Conservation (phyloP, 306 rosid genomes). For the Echinosophora koreensis region DNA sequence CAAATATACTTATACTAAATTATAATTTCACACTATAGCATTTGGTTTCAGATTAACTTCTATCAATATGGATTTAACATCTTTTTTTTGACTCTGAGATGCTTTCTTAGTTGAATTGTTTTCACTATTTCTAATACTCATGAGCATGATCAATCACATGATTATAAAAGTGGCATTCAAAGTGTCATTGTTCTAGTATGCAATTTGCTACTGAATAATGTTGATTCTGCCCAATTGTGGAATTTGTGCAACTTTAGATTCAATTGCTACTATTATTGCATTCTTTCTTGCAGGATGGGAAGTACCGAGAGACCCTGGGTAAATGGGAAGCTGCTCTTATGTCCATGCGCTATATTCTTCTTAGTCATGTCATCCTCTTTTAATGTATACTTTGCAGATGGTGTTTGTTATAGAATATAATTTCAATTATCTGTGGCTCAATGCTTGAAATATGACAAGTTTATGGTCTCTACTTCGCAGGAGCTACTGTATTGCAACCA, state of each 20-base stretch:
- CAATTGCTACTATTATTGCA: background rate
- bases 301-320: conserved; percentile 77
- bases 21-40: no score
- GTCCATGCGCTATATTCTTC: conserved; percentile 45
- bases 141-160: background rate
- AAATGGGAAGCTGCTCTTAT: conserved; percentile 93
- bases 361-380: conserved; percentile 3
- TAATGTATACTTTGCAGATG: conserved; percentile 9
- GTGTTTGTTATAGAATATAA: no score
- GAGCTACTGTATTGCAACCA: no score
- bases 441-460: no score
- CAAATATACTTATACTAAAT: no score
- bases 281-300: conserved; percentile 67
- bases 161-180: conserved; percentile 14
- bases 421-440: no score
- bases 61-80: conserved; percentile 12
- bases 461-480: no score
- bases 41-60: no score
- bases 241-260: background rate
- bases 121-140: background rate
- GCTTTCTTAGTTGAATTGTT: background rate
- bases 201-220: background rate
- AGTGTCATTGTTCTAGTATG: background rate
- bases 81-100: conserved; percentile 18
- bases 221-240: background rate